Evolutionary conservation across 108 stramenopile species (phyloP).

Genomic region (Skeletonema potamos): DNA sequence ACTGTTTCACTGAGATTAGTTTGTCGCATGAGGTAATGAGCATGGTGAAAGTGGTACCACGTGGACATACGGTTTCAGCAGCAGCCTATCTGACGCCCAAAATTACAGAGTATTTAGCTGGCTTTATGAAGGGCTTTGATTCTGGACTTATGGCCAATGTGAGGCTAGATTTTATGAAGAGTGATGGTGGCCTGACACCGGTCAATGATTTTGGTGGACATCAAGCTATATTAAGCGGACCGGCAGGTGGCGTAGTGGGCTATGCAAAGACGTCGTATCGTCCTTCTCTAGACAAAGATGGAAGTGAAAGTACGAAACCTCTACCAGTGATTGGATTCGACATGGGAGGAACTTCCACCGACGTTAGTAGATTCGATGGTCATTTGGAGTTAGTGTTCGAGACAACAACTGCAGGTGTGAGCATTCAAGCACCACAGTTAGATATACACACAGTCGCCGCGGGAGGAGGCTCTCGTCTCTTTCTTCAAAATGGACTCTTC

Average conservation of each 20-base stretch:
- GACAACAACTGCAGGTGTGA: conserved; percentile 95
- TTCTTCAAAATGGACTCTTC: conserved; percentile 90
- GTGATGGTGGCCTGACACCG: conserved; percentile 96
- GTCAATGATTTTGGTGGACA: conserved; percentile 93
- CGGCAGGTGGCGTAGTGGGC: conserved; percentile 95
- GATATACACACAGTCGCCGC: conserved; percentile 99
- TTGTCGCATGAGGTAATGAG: conserved; percentile 88
- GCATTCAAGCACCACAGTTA: conserved; percentile 93
- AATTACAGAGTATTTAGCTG: conserved; percentile 82
- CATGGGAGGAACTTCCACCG: conserved; percentile 98
- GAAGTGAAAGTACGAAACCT: conserved; percentile 25
- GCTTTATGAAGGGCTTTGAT: conserved; percentile 91
- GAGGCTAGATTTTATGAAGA: conserved; percentile 95
- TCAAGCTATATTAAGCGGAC: conserved; percentile 92
- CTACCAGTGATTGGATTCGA: conserved; percentile 98
- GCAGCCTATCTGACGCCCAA: conserved; percentile 97
- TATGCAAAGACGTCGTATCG: conserved; percentile 94
- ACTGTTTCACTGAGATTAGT: conserved; percentile 89
- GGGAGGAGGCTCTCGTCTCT: conserved; percentile 89
- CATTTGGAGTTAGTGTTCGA: conserved; percentile 93
- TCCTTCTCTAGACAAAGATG: conserved; percentile 20
- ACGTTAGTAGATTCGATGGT: conserved; percentile 91
- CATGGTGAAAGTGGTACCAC: conserved; percentile 94
- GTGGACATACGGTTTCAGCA: conserved; percentile 93
- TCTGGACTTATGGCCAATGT: conserved; percentile 68